Conservation (phyloP, 768 basidiomycete genomes). For the Boletus rex-veris region DNA sequence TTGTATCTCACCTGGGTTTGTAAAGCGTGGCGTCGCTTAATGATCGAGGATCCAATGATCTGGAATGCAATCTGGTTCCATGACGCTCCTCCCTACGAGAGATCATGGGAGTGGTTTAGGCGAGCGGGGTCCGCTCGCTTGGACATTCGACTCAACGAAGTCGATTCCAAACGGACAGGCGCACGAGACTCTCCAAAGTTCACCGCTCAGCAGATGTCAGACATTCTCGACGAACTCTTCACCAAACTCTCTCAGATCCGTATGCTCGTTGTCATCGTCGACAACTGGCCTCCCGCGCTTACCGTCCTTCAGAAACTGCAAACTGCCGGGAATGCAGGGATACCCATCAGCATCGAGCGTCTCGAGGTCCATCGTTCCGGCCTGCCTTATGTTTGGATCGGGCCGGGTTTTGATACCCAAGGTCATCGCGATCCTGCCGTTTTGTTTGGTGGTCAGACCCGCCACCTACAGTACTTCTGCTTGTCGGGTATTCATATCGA, state of each 20-base stretch:
- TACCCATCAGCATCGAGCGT: constrained; percentile 49
- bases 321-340: constrained; percentile 30
- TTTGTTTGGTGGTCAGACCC: constrained; percentile 49
- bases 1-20: constrained; percentile 58
- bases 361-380: constrained; percentile 64
- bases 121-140: constrained; percentile 53
- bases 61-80: constrained; percentile 70
- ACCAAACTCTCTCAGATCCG: constrained; percentile 55
- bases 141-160: constrained; percentile 60
- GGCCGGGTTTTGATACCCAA: constrained; percentile 37
- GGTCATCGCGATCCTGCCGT: constrained; percentile 36
- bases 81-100: constrained; percentile 46
- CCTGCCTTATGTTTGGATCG: constrained; percentile 43
- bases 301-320: constrained; percentile 49
- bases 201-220: constrained; percentile 41
- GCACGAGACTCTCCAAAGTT: constrained; percentile 32
- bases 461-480: constrained; percentile 47
- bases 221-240: constrained; percentile 50
- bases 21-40: constrained; percentile 48
- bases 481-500: constrained; percentile 60
- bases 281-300: constrained; percentile 52
- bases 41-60: constrained; percentile 46
- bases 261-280: constrained; percentile 54
- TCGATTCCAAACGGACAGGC: constrained; percentile 22
- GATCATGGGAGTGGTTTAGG: constrained; percentile 54